These are phyloP conservation scores for Angophora floribunda DNA, from an alignment of 345 rosid genomes.

Conservation along the genomic window DNA sequence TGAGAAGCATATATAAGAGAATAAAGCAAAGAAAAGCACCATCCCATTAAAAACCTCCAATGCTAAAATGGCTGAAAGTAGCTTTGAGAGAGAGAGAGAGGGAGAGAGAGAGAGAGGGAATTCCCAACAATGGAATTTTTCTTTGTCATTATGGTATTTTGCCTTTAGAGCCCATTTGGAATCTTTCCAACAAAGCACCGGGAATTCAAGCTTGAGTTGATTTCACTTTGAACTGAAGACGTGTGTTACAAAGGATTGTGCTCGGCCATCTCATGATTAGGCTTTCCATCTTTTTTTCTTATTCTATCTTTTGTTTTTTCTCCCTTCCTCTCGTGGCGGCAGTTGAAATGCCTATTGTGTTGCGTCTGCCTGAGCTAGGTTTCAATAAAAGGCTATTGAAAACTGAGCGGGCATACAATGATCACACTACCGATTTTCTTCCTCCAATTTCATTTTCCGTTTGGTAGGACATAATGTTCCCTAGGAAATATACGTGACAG, in stretches of 20 bases:
- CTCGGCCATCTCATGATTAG: not conserved
- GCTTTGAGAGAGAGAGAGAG: not conserved
- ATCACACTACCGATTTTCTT: not conserved
- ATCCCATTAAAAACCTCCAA: slow-evolving; percentile 19
- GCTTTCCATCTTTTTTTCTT: not conserved
- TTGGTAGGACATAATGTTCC: not conserved
- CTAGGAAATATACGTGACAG: not conserved
- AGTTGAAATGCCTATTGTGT: not conserved
- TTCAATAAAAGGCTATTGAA: not conserved
- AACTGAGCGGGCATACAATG: not conserved
- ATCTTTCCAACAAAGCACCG: slow-evolving; percentile 1
- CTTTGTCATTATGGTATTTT: slow-evolving; percentile 17
- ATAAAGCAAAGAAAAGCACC: slow-evolving; percentile 17
- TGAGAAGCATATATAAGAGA: slow-evolving; percentile 16
- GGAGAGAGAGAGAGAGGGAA: not conserved
- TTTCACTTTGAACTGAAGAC: not conserved
- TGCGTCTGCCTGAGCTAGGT: not conserved
- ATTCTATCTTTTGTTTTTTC: not conserved
- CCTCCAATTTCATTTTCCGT: not conserved
- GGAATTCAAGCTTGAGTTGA: not conserved
- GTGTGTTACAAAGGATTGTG: not conserved
- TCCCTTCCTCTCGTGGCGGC: not conserved
- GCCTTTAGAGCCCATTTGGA: slow-evolving; percentile 12
- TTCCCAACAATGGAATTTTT: slow-evolving; percentile 8
- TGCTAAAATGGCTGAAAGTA: slow-evolving; percentile 3